Evolutionary conservation across 2,329 filamentous ascomycete species (phyloP), one percentile per base, ranked within the genome.

Genomic region (Bipolaris sorokiniana): DNA sequence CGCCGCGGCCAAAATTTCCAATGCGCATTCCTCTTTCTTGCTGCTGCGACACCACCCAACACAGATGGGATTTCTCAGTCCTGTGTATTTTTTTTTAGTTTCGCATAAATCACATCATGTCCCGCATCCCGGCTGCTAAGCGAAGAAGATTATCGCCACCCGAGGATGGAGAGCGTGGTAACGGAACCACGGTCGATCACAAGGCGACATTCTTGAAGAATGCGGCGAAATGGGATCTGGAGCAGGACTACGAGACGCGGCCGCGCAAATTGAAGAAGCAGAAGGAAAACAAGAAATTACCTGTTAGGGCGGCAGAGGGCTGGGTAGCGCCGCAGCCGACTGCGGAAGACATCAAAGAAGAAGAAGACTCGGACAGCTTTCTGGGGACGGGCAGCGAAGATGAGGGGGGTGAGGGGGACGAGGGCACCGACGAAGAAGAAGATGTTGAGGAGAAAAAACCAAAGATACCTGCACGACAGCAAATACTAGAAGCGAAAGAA

Each of bases 401-500:
- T 20, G 82, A 83, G n/a, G 80, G 51, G 5, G 71, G 71, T 18
- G 82, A 83, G n/a, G 80, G 54, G n/a, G 78, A 79, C 41, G 81
- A 83, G 18, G 79, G 82, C 34, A 75, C 76, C 34, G 70, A 46
- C 10, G 42, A 46, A 31, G 26, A 46, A 10, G 73, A 73, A 34
- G 71, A 72, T 54, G 77, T 75, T 22, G 77, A 79, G 20, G 77
- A 83, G 33, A 76, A 84, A 59, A 83, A 83, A 58, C 87, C 90
- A 1, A 84, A 87, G 64, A 81, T 96, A 28, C 87, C 92, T 0
- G 82, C 89, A 62, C 85, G 88, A 56, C 86, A 96, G 70, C 91
- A 97, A 76, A 90, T 99, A 48, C 68, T 91, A 22, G 86, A 90
- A 61, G 92, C 93, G 9, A 96, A 99, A 76, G 95, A 98, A 73